Percentiles rank a stretch among this genome's conserved stretches.
Conservation (phyloP, 2,329 filamentous ascomycete species). For the Alternaria sp. region DNA sequence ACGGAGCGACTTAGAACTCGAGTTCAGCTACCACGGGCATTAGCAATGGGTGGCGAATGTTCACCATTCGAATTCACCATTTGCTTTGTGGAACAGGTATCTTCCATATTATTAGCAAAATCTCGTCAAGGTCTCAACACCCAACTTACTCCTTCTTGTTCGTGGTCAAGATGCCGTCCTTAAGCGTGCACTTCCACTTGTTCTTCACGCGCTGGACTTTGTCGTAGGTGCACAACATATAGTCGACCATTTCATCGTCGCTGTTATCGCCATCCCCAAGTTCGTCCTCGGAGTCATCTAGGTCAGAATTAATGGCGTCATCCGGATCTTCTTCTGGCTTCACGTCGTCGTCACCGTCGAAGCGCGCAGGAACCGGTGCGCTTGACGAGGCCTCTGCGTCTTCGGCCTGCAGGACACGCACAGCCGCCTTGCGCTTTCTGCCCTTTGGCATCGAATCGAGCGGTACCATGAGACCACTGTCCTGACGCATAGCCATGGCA, state of each 20-base stretch:
- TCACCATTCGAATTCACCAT: conserved; percentile 97
- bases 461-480: conserved; percentile 79
- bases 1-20: conserved; percentile 24
- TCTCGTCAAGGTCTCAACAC: not conserved
- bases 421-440: conserved; percentile 50
- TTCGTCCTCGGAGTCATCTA: conserved; percentile 92
- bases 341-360: conserved; percentile 66
- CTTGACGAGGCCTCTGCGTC: conserved; percentile 43
- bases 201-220: conserved; percentile 99
- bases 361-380: conserved; percentile 47
- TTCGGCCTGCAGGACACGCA: conserved; percentile 62
- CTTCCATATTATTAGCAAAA: conserved; percentile 47
- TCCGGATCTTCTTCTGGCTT: conserved; percentile 69
- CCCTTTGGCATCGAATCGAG: conserved; percentile 62
- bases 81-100: conserved; percentile 97
- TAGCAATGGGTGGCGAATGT: conserved; percentile 22
- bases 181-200: conserved; percentile 94
- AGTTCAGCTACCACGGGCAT: conserved; percentile 30
- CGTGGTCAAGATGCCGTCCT: conserved; percentile 92
- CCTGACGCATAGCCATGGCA: conserved; percentile 70
- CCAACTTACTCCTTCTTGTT: conserved; percentile 81
- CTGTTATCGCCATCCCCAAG: conserved; percentile 82
- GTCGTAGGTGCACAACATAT: conserved; percentile 99
- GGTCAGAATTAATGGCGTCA: conserved; percentile 97
- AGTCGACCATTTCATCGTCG: conserved; percentile 81